Percentiles rank a stretch among this genome's conserved stretches.
These are phyloP conservation scores for Yarrowia bubula DNA, from an alignment of 805 yeast species.

Conservation along the genomic window DNA sequence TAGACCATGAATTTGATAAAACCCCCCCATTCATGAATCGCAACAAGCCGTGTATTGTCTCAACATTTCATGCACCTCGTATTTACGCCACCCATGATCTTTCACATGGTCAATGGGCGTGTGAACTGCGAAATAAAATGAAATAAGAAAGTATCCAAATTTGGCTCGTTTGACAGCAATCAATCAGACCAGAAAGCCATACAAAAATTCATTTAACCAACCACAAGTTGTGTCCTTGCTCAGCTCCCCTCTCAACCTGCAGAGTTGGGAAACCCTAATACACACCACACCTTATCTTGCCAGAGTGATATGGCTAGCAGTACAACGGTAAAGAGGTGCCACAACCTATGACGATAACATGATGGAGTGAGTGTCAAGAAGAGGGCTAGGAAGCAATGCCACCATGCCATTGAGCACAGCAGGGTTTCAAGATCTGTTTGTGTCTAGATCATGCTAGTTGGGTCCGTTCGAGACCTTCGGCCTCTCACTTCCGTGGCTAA, in stretches of 20 bases:
- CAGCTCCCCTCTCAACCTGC: neutral
- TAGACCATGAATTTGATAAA: too few species aligned
- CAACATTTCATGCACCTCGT: too few species aligned
- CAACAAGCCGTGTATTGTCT: too few species aligned
- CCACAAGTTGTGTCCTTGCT: neutral
- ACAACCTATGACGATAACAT: slow-evolving; percentile 5
- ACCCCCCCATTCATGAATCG: too few species aligned
- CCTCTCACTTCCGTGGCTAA: neutral
- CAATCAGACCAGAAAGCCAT: neutral
- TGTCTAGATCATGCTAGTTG: too few species aligned
- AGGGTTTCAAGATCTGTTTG: too few species aligned
- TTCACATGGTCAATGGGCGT: slow-evolving; percentile 11
- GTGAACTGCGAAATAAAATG: neutral
- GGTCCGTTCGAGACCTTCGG: too few species aligned
- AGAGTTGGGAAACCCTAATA: slow-evolving; percentile 15
- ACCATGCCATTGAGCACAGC: too few species aligned
- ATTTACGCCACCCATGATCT: neutral
- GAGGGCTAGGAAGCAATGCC: neutral
- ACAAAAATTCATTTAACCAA: neutral
- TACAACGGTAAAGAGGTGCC: neutral
- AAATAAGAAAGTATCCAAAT: too few species aligned
- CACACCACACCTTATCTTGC: slow-evolving; percentile 12
- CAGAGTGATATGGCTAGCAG: neutral
- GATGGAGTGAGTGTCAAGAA: slow-evolving; percentile 13
- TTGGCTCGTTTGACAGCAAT: neutral